Percentiles rank a stretch among this genome's conserved stretches.
Evolutionary conservation across 352 stramenopile species (phyloP).

Genomic region (Pythium rhizo-oryzae): DNA sequence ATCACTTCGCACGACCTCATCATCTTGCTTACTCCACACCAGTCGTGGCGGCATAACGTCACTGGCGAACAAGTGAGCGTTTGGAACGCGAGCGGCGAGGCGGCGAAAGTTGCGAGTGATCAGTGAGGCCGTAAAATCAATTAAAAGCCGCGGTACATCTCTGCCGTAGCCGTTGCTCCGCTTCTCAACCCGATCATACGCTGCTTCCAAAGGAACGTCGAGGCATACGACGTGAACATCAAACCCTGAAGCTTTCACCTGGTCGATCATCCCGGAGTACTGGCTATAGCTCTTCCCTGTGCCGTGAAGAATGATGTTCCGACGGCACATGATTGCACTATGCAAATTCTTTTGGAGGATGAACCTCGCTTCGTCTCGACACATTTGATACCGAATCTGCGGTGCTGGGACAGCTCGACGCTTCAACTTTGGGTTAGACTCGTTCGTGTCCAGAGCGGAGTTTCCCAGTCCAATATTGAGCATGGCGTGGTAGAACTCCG

Average conservation of each 20-base stretch:
- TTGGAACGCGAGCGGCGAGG: conserved; percentile 60
- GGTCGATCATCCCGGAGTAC: conserved; percentile 64
- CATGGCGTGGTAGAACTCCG: conserved; percentile 84
- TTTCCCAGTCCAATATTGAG: conserved; percentile 82
- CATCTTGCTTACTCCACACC: conserved; percentile 78
- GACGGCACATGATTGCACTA: conserved; percentile 74
- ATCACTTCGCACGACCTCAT: conserved; percentile 46
- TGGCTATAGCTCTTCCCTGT: conserved; percentile 74
- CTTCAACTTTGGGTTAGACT: not conserved
- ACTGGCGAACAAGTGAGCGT: conserved; percentile 77
- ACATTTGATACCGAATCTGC: conserved; percentile 77
- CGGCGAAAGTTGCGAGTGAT: conserved; percentile 72
- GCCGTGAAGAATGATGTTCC: conserved; percentile 82
- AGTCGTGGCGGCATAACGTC: conserved; percentile 56
- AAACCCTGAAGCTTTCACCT: conserved; percentile 68
- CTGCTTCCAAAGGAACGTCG: conserved; percentile 62
- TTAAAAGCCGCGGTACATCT: conserved; percentile 64
- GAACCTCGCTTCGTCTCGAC: conserved; percentile 77
- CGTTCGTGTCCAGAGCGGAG: conserved; percentile 24
- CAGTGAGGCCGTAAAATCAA: conserved; percentile 62
- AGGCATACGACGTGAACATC: conserved; percentile 80
- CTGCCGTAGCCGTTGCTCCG: conserved; percentile 65
- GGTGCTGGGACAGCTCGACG: conserved; percentile 37
- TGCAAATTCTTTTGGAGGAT: conserved; percentile 84
- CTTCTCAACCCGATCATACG: conserved; percentile 70